These are phyloP conservation scores for Monascus ruber DNA, from an alignment of 2,329 filamentous ascomycete genomes.

Conservation along the genomic window DNA sequence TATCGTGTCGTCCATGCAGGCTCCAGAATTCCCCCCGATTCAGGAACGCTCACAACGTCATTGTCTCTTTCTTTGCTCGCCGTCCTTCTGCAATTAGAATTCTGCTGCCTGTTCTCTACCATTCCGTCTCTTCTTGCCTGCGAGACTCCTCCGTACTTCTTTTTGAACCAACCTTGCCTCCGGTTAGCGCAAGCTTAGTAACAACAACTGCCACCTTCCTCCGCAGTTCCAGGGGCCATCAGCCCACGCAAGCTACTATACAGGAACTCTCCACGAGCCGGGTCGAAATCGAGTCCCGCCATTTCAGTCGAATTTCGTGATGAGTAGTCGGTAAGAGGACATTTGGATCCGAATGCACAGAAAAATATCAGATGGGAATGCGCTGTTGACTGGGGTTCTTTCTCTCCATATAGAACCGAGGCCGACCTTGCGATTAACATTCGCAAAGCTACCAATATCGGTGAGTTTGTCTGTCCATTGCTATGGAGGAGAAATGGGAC, in stretches of 20 bases:
- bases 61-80: conserved; percentile 8
- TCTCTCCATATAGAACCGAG: conserved; percentile 39
- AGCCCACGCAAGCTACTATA: not conserved
- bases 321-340: not conserved
- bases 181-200: not conserved
- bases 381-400: too few relatives aligned
- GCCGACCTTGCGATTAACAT: conserved; percentile 55
- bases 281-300: conserved; percentile 21
- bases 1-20: conserved; percentile 10
- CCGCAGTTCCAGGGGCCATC: not conserved
- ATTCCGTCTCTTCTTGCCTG: not conserved
- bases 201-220: too few relatives aligned
- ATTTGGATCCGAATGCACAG: conserved; percentile 1
- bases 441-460: conserved; percentile 55
- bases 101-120: not conserved
- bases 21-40: conserved; percentile 18
- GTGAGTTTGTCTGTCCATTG: conserved; percentile 20
- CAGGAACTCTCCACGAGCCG: conserved; percentile 35
- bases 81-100: not conserved
- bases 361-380: not conserved
- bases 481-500: too few relatives aligned
- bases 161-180: not conserved
- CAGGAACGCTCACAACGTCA: conserved; percentile 16
- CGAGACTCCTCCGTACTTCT: not conserved
- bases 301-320: not conserved